phyloP scores from a whole-genome alignment of 768 basidiomycete species.

The Hericium coralloides region DNA sequence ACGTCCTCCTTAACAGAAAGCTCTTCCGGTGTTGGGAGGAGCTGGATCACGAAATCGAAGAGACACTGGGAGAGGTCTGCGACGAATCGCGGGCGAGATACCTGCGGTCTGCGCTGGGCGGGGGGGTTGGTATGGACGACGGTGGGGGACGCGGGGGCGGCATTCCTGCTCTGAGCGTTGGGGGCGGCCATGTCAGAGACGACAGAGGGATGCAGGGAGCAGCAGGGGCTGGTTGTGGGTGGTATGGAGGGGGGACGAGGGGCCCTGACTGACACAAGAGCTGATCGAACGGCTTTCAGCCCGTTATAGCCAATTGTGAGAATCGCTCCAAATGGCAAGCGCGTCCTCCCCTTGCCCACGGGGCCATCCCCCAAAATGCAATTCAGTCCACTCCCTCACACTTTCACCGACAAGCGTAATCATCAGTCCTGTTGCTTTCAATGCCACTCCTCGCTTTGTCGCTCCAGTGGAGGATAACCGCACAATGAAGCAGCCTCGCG shows the following conservation, averaged over 20 bases:
- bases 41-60: constrained; percentile 89
- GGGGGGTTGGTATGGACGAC: not conserved
- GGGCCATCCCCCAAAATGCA: too few species aligned
- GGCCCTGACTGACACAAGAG: not conserved
- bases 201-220: too few species aligned
- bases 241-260: not conserved
- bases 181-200: not conserved
- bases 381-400: too few species aligned
- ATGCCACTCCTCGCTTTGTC: too few species aligned
- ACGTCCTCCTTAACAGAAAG: constrained; percentile 95
- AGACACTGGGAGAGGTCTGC: constrained; percentile 82
- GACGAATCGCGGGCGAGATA: constrained; percentile 55
- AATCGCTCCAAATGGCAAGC: not conserved
- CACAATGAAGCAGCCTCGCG: too few species aligned
- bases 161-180: not conserved
- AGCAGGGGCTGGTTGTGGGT: not conserved
- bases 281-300: not conserved
- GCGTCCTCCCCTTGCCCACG: not conserved
- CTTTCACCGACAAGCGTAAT: too few species aligned
- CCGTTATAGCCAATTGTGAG: not conserved
- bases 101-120: constrained; percentile 12
- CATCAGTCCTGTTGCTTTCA: too few species aligned
- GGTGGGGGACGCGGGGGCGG: not conserved
- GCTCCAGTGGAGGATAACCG: too few species aligned
- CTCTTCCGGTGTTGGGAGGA: constrained; percentile 84